phyloP scores from a whole-genome alignment of 495 filamentous ascomycete genomes.

The Neurospora sublineolata region DNA sequence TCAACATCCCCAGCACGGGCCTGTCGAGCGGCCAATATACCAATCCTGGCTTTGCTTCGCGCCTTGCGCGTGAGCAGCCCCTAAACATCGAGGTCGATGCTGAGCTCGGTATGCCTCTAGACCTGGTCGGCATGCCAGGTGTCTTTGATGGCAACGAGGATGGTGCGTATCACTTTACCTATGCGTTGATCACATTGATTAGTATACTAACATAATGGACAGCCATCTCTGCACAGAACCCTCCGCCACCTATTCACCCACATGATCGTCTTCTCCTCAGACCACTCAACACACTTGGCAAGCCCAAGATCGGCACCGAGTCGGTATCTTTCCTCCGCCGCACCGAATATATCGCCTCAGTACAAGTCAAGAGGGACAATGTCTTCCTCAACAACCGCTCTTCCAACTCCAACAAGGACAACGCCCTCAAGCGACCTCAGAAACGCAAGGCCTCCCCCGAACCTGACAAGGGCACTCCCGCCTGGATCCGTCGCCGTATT shows the following conservation, averaged over 20 bases:
- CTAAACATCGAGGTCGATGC: constrained; percentile 94
- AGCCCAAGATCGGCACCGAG: constrained; percentile 52
- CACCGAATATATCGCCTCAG: constrained; percentile 88
- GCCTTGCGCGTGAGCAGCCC: constrained; percentile 80
- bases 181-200: constrained; percentile 2
- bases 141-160: constrained; percentile 93
- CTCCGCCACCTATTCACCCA: constrained; percentile 60
- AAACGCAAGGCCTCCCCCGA: constrained; percentile 35
- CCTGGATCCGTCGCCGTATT: constrained; percentile 68
- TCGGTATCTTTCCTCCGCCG: constrained; percentile 86
- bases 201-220: constrained; percentile 13
- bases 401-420: constrained; percentile 24
- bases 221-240: constrained; percentile 73
- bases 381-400: constrained; percentile 30
- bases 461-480: constrained; percentile 58
- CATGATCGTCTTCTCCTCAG: constrained; percentile 71
- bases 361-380: constrained; percentile 24
- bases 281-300: constrained; percentile 67
- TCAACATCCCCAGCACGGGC: constrained; percentile 89
- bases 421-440: constrained; percentile 23
- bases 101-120: constrained; percentile 93
- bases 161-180: constrained; percentile 46
- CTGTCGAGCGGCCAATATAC: constrained; percentile 73
- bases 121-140: constrained; percentile 85
- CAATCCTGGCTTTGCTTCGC: constrained; percentile 73